phyloP scores from a whole-genome alignment of 129 eudicot species.

The Helichrysum umbraculigerum region DNA sequence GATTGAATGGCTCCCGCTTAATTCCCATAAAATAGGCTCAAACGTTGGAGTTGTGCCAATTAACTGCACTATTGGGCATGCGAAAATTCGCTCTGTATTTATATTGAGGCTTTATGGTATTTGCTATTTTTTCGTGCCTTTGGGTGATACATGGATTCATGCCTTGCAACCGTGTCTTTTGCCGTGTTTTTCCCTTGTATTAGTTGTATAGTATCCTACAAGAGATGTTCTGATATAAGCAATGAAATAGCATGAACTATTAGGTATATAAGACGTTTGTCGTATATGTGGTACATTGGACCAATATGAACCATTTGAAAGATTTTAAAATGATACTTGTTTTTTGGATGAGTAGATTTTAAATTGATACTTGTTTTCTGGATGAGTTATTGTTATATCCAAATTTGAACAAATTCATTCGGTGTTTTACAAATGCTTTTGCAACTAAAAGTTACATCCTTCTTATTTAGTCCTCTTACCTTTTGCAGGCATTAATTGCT shows the following conservation, averaged over 20 bases:
- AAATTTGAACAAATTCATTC: background rate
- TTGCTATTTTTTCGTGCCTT: no score
- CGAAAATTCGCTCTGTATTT: background rate
- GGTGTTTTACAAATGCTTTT: background rate
- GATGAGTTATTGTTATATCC: background rate
- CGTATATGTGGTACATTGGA: background rate
- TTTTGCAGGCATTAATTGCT: slow-evolving; percentile 73
- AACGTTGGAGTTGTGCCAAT: background rate
- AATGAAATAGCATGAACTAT: background rate
- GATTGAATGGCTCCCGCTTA: background rate
- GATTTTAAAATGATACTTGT: background rate
- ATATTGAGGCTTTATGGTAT: background rate
- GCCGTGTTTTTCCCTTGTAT: background rate
- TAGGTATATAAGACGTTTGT: background rate
- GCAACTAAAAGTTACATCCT: slow-evolving; percentile 10
- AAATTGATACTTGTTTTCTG: background rate
- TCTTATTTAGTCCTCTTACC: slow-evolving; percentile 11
- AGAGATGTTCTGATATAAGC: background rate
- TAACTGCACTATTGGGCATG: background rate
- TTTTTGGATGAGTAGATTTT: background rate
- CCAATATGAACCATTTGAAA: background rate
- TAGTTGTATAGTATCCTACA: background rate
- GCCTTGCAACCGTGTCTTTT: background rate
- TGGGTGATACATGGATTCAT: background rate
- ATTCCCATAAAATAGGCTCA: background rate